phyloP scores from a whole-genome alignment of 306 rosid species.

The cucumber (Cucumis sativus) region DNA sequence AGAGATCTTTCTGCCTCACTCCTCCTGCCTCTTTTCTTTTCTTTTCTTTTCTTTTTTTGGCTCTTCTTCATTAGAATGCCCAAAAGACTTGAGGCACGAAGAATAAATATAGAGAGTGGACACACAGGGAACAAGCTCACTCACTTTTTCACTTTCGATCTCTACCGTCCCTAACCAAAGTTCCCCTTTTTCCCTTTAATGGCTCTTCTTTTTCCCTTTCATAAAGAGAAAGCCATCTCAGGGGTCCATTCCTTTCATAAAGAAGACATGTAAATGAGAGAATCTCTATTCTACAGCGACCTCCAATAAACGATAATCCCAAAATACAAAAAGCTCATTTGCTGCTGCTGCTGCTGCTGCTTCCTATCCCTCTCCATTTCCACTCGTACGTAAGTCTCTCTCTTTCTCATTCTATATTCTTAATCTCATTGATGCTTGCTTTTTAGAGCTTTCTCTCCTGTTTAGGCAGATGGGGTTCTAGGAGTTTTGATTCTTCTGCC shows the following conservation, averaged over 20 bases:
- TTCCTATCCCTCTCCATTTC: neutral
- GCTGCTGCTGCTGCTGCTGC: too few species aligned
- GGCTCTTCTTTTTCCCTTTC: neutral
- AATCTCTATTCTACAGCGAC: neutral
- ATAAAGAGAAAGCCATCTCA: neutral
- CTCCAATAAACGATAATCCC: neutral
- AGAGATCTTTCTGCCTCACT: too few species aligned
- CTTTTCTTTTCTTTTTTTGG: too few species aligned
- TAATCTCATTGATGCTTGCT: neutral
- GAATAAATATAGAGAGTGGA: neutral
- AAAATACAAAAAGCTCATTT: neutral
- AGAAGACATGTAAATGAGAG: neutral
- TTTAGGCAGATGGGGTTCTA: constrained; percentile 12
- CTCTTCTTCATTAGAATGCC: neutral
- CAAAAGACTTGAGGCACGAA: neutral
- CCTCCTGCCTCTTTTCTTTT: too few species aligned
- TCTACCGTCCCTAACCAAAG: neutral
- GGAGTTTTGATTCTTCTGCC: constrained; percentile 2
- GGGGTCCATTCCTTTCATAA: too few species aligned
- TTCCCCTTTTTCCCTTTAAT: neutral
- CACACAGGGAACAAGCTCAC: neutral
- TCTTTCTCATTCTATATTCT: neutral
- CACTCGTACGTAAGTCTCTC: constrained; percentile 20
- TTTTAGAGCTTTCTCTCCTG: neutral
- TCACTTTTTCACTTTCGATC: neutral